These are phyloP conservation scores for Rhazya stricta DNA, from an alignment of 257 asterid genomes.

Conservation along the genomic window DNA sequence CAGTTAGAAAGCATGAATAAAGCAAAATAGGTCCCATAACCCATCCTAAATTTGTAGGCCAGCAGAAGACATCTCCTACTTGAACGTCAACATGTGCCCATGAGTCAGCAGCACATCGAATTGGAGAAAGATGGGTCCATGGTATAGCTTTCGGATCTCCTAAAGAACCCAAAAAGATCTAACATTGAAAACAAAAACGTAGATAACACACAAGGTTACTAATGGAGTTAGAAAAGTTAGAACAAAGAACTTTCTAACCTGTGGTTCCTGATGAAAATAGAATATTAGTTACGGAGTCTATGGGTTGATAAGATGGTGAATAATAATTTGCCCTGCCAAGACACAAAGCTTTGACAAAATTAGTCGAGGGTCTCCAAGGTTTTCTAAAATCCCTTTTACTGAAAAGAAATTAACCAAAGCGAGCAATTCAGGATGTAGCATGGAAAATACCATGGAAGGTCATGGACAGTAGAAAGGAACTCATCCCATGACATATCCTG, in stretches of 20 bases:
- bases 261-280: constrained; percentile 95
- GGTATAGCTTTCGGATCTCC: constrained; percentile 98
- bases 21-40: constrained; percentile 86
- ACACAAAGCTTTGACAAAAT: constrained; percentile 12
- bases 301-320: constrained; percentile 60
- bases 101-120: constrained; percentile 76
- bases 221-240: neutral
- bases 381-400: neutral
- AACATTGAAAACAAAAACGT: neutral
- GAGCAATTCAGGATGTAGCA: neutral
- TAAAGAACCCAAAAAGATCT: constrained; percentile 17
- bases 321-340: constrained; percentile 52
- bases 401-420: neutral
- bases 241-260: constrained; percentile 35
- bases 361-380: neutral
- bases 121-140: constrained; percentile 92
- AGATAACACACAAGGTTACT: neutral
- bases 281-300: constrained; percentile 68
- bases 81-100: constrained; percentile 60
- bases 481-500: constrained; percentile 65
- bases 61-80: constrained; percentile 69
- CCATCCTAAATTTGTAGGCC: constrained; percentile 99
- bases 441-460: constrained; percentile 45
- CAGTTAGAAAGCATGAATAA: constrained; percentile 71
- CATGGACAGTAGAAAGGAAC: constrained; percentile 51